Evolutionary conservation across 805 yeast species (phyloP).

Genomic region (Pichia kluyveri): DNA sequence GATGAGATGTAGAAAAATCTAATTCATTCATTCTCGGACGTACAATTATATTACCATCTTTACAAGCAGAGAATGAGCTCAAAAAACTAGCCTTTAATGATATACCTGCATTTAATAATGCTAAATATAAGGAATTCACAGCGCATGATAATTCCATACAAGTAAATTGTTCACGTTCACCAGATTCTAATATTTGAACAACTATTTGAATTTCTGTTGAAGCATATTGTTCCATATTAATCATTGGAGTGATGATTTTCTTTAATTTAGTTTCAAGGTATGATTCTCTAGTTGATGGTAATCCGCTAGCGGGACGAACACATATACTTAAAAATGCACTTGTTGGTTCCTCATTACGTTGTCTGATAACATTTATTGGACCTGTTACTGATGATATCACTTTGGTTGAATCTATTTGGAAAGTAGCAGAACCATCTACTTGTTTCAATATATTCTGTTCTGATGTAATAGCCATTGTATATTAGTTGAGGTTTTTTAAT

Average conservation of each 20-base stretch:
- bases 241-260: slow-evolving; percentile 48
- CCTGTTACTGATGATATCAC: slow-evolving; percentile 79
- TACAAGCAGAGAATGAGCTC: slow-evolving; percentile 35
- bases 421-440: slow-evolving; percentile 76
- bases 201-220: slow-evolving; percentile 68
- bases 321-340: slow-evolving; percentile 68
- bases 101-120: slow-evolving; percentile 74
- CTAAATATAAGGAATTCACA: slow-evolving; percentile 64
- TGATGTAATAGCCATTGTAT: slow-evolving; percentile 1
- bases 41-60: slow-evolving; percentile 23
- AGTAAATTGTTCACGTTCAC: slow-evolving; percentile 29
- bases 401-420: slow-evolving; percentile 40
- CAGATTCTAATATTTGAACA: slow-evolving; percentile 52
- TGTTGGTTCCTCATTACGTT: slow-evolving; percentile 78
- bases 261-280: slow-evolving; percentile 63
- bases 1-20: slow-evolving; percentile 43
- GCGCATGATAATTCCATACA: slow-evolving; percentile 52
- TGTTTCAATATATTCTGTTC: slow-evolving; percentile 31
- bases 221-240: slow-evolving; percentile 62
- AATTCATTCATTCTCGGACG: slow-evolving; percentile 42
- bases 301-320: slow-evolving; percentile 71
- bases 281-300: slow-evolving; percentile 65
- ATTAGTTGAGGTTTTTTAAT: too few relatives aligned
- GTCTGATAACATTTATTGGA: slow-evolving; percentile 70
- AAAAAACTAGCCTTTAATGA: slow-evolving; percentile 57